Conservation (phyloP, 306 rosid species). For the Potentilla sterilis region DNA sequence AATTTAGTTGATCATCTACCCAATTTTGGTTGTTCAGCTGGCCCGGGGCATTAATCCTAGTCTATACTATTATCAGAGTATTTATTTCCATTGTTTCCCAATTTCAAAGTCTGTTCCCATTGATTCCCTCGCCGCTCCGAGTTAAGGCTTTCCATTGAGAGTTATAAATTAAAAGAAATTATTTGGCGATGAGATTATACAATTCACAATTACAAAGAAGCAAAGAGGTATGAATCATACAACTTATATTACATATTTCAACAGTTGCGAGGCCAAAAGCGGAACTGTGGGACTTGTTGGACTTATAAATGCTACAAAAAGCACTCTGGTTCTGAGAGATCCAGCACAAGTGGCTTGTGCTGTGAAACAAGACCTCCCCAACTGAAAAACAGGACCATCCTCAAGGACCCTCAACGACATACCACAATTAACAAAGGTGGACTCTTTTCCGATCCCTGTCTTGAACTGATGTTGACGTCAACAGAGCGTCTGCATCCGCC, state of each 20-base stretch:
- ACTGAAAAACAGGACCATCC: constrained; percentile 7
- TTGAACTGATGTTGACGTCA: constrained; percentile 24
- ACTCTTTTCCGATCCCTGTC: constrained; percentile 47
- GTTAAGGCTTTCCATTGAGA: no score
- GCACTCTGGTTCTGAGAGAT: not conserved
- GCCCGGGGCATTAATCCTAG: no score
- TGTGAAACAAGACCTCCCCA: not conserved
- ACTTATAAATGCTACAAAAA: not conserved
- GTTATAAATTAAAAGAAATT: no score
- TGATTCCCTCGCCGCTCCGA: no score
- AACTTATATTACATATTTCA: not conserved
- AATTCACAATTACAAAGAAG: no score
- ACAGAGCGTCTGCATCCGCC: constrained; percentile 35
- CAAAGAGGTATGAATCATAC: no score
- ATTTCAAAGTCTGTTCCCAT: no score
- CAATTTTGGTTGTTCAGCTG: no score
- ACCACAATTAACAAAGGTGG: constrained; percentile 48
- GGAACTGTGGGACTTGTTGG: not conserved
- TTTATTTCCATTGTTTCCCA: no score
- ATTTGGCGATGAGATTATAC: no score
- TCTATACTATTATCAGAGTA: no score
- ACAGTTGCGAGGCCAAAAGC: not conserved
- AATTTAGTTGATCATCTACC: no score
- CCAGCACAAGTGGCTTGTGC: not conserved
- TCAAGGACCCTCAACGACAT: constrained; percentile 3